Evolutionary conservation across 345 rosid genomes (phyloP).

Genomic region (Hevea brasiliensis): DNA sequence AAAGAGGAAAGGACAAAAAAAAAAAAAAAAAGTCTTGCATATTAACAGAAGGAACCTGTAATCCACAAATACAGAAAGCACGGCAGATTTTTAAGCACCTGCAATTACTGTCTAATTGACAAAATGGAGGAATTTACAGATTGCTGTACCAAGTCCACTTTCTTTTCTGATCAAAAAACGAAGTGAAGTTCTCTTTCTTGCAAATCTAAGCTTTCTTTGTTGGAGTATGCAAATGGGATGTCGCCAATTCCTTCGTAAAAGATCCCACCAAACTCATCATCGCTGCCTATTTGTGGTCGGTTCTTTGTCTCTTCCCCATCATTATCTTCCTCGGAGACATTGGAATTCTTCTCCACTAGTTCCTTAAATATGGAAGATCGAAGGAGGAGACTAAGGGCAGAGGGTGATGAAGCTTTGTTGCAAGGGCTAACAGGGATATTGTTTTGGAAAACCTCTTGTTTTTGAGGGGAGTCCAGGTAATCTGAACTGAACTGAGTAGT

Average conservation of each 20-base stretch:
- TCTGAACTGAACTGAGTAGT: constrained; percentile 27
- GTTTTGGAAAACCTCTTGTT: constrained; percentile 29
- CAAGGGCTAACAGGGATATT: constrained; percentile 14
- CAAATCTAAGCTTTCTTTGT: constrained; percentile 29
- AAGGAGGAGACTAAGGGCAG: constrained; percentile 58
- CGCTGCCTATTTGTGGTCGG: constrained; percentile 24
- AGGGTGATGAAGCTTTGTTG: constrained; percentile 42
- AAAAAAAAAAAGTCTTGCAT: not conserved
- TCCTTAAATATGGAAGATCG: constrained; percentile 59
- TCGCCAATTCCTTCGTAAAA: constrained; percentile 37
- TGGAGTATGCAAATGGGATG: constrained; percentile 34
- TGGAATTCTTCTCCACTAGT: constrained; percentile 51
- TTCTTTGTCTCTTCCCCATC: constrained; percentile 38
- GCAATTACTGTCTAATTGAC: not conserved
- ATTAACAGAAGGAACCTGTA: not conserved
- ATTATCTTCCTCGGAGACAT: constrained; percentile 31
- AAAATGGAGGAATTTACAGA: constrained; percentile 1
- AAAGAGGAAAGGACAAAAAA: not conserved
- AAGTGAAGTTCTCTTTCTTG: constrained; percentile 39
- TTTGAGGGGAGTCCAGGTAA: constrained; percentile 20
- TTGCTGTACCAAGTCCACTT: not conserved
- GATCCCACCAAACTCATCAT: constrained; percentile 43
- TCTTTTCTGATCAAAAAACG: constrained; percentile 27
- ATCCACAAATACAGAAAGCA: not conserved
- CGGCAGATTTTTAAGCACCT: not conserved